Evolutionary conservation across 495 filamentous ascomycete genomes (phyloP).

Genomic region (Stereocaulon alpinum): DNA sequence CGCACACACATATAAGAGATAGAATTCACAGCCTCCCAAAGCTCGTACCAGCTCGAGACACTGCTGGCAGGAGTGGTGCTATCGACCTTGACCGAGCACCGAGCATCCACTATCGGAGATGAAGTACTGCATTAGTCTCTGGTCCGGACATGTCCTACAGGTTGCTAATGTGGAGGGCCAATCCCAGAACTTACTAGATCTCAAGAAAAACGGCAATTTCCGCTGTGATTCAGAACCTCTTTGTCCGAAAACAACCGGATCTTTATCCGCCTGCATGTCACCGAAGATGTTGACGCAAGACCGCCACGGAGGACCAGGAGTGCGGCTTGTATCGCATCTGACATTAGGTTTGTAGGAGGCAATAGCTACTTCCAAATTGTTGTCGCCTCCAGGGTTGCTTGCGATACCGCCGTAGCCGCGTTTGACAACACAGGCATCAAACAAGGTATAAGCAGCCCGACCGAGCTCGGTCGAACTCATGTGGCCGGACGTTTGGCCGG

Average conservation of each 20-base stretch:
- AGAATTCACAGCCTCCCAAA: neutral
- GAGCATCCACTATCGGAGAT: neutral
- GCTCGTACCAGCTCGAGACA: neutral
- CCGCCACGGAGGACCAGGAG: neutral
- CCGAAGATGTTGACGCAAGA: neutral
- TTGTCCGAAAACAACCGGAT: neutral
- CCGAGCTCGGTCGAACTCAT: neutral
- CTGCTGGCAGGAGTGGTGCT: neutral
- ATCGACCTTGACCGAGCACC: neutral
- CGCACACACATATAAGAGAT: neutral
- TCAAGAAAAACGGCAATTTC: neutral
- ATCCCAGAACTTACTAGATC: neutral
- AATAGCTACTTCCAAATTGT: neutral
- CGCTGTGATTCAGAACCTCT: neutral
- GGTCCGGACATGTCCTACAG: too few species aligned
- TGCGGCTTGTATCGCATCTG: neutral
- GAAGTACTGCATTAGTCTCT: too few species aligned
- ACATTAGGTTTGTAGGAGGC: neutral
- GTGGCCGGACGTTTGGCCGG: neutral
- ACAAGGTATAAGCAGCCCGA: conserved; percentile 2
- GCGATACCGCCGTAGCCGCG: conserved; percentile 8
- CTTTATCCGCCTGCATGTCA: neutral
- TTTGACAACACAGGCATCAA: neutral
- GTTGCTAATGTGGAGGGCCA: neutral
- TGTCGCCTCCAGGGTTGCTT: neutral